Evolutionary conservation across 1,284 basidiomycete species (phyloP).

Genomic region (Boletus mariae): DNA sequence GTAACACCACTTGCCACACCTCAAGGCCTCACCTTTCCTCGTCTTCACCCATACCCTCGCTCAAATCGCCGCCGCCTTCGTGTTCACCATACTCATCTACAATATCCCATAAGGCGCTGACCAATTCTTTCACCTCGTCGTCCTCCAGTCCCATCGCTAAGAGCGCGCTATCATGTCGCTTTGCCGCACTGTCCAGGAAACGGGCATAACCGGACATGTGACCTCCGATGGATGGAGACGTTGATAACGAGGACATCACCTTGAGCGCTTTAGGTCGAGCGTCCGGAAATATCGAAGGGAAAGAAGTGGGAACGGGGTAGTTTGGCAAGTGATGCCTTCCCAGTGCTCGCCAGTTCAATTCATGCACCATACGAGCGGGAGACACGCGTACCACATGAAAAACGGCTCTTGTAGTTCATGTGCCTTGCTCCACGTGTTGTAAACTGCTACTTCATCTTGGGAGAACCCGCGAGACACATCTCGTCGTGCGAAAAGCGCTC

Average conservation of each 20-base stretch:
- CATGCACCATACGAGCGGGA: neutral
- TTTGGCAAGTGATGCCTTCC: slow-evolving; percentile 40
- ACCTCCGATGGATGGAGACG: slow-evolving; percentile 30
- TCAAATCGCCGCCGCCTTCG: slow-evolving; percentile 12
- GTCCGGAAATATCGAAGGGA: slow-evolving; percentile 39
- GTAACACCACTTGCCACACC: neutral
- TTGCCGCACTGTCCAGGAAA: slow-evolving; percentile 38
- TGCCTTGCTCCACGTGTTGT: slow-evolving; percentile 37
- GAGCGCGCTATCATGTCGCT: slow-evolving; percentile 26
- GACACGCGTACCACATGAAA: slow-evolving; percentile 34
- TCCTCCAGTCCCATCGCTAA: slow-evolving; percentile 36
- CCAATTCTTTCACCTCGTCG: slow-evolving; percentile 52
- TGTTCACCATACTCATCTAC: slow-evolving; percentile 43
- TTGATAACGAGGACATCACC: slow-evolving; percentile 25
- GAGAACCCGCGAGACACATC: slow-evolving; percentile 59
- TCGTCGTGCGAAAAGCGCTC: slow-evolving; percentile 39
- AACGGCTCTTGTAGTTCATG: slow-evolving; percentile 33
- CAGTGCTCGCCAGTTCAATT: neutral
- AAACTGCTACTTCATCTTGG: slow-evolving; percentile 32
- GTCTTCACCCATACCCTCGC: slow-evolving; percentile 27
- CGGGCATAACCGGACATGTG: slow-evolving; percentile 43
- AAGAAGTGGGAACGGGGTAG: slow-evolving; percentile 52
- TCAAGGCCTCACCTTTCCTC: slow-evolving; percentile 18
- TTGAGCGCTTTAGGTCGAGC: slow-evolving; percentile 22
- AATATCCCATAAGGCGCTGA: slow-evolving; percentile 49